Evolutionary conservation across 108 stramenopile species (phyloP), one percentile per base, ranked within the genome.

Genomic region (Stephanodiscus minutulus): DNA sequence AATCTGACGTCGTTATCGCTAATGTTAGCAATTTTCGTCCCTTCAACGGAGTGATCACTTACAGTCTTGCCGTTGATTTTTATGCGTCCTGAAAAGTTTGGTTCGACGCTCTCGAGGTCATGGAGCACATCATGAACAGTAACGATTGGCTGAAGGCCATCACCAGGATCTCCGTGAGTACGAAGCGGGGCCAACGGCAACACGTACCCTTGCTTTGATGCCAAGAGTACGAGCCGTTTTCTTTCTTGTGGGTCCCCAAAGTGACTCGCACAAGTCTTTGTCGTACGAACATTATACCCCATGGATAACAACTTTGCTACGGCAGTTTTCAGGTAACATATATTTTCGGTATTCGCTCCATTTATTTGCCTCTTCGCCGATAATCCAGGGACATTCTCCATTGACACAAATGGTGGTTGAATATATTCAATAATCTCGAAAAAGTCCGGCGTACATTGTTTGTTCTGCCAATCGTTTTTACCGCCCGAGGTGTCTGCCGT

Each of bases 201-300:
- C 7, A 21, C 21, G 5, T 48, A 77, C 6, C 68, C 75, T 17
- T 53, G 17, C 56, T 75, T 71, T 18, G 73, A 60, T 22, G 73
- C 83, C 33, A 79, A 58, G 6, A 87, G 46, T 1, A 84, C 22
- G n/a, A 87, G 53, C 12, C 86, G 21, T n/a, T 59, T 20, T 54
- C 86, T 56, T 22, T 61, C 33, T 63, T 87, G 86, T 11, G 86
- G 83, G 58, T 87, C 86, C 7, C 86, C 86, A 50, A 57, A 84
- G 10, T 70, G 53, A 12, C 64, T 61, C 36, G 80, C 71, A 33
- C 25, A 33, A 31, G 74, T 44, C 7, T 50, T 44, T 25, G 2
- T 43, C 4, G 50, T 7, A 18, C 81, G 61, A 5, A 82, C 77
- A 56, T 82, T 72, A 58, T 86, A 83, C 2, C 37, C 70, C 31